Conservation (phyloP, 208 protist genomes). For the Trichomonas vaginalis region DNA sequence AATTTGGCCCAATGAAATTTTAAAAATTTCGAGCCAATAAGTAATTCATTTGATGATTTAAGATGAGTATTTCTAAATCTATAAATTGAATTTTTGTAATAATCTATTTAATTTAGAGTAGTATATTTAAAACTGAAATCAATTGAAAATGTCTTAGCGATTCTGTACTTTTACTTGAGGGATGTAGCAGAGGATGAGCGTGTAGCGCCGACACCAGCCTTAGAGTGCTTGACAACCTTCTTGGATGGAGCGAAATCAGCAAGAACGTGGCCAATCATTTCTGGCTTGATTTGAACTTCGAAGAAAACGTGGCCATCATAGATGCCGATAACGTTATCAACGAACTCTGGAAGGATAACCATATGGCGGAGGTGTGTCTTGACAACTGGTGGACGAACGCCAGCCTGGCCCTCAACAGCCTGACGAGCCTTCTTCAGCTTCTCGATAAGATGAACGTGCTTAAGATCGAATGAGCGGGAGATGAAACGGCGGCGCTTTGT, state of each 20-base stretch:
- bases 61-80: too few species aligned
- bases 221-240: conserved; percentile 92
- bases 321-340: conserved; percentile 89
- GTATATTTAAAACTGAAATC: too few species aligned
- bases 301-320: conserved; percentile 98
- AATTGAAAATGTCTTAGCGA: too few species aligned
- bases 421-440: not conserved
- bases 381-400: not conserved
- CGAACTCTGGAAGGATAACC: conserved; percentile 98
- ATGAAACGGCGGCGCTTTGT: not conserved
- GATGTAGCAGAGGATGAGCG: not conserved
- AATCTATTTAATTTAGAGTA: too few species aligned
- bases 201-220: conserved; percentile 93
- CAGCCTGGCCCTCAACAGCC: not conserved
- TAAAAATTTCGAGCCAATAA: too few species aligned
- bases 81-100: too few species aligned
- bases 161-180: not conserved
- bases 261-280: conserved; percentile 99
- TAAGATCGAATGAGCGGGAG: not conserved
- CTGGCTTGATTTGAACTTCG: conserved; percentile 91
- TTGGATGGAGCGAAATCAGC: conserved; percentile 97
- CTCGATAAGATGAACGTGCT: not conserved
- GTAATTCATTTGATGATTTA: too few species aligned
- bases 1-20: too few species aligned
- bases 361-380: conserved; percentile 46